These are phyloP conservation scores for Sugiyamaella grinbergsii DNA, from an alignment of 1,139 yeast species.

Conservation along the genomic window DNA sequence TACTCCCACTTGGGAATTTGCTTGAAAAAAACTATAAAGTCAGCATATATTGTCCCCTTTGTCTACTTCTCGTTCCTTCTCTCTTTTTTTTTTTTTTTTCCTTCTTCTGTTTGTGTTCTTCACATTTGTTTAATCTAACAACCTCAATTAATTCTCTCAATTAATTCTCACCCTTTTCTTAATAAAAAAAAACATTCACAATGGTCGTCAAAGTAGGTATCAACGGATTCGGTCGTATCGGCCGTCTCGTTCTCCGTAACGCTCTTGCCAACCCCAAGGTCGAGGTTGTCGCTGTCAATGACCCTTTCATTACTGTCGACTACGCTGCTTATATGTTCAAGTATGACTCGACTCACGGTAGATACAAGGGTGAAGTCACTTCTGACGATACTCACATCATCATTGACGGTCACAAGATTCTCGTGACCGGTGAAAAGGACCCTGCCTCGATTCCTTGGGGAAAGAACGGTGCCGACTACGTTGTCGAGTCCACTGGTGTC, in stretches of 20 bases:
- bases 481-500: slow-evolving; percentile 87
- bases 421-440: slow-evolving; percentile 74
- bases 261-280: slow-evolving; percentile 70
- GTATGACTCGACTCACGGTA: slow-evolving; percentile 86
- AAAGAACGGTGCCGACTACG: slow-evolving; percentile 70
- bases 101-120: background rate
- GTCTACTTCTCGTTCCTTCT: background rate
- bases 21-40: slow-evolving; percentile 7
- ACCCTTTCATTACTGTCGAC: slow-evolving; percentile 80
- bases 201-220: slow-evolving; percentile 63
- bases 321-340: slow-evolving; percentile 88
- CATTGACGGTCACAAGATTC: slow-evolving; percentile 69
- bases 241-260: slow-evolving; percentile 79
- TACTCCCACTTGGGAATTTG: background rate
- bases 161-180: background rate
- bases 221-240: slow-evolving; percentile 90
- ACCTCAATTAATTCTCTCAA: background rate
- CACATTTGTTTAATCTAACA: slow-evolving; percentile 1
- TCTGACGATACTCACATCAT: slow-evolving; percentile 57
- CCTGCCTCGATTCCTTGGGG: slow-evolving; percentile 86
- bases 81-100: slow-evolving; percentile 1
- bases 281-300: slow-evolving; percentile 77
- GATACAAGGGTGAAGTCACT: slow-evolving; percentile 67
- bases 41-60: slow-evolving; percentile 9
- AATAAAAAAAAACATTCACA: slow-evolving; percentile 21